phyloP scores from a whole-genome alignment of 1,284 basidiomycete genomes.

The Xerocomus amazonicus region DNA sequence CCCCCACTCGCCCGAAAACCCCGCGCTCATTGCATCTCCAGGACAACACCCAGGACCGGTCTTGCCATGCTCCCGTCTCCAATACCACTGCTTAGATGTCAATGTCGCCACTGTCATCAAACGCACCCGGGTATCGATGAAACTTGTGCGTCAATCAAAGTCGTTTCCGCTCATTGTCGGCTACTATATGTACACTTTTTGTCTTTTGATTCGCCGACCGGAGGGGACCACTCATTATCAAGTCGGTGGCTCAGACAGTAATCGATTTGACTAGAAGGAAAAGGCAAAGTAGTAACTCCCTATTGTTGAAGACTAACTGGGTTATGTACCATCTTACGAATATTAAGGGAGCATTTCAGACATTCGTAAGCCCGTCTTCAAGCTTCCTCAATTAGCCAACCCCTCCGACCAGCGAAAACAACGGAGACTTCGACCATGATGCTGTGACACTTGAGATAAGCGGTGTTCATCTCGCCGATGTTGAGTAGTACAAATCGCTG shows the following conservation, averaged over 20 bases:
- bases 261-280: not conserved
- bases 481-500: too few species aligned
- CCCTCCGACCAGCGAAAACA: conserved; percentile 22
- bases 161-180: too few species aligned
- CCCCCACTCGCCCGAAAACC: not conserved
- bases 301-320: conserved; percentile 8
- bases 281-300: not conserved
- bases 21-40: not conserved
- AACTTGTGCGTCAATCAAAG: not conserved
- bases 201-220: too few species aligned
- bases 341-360: conserved; percentile 4
- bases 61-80: not conserved
- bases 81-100: not conserved
- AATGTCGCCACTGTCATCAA: not conserved
- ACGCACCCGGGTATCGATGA: not conserved
- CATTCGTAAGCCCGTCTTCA: conserved; percentile 4
- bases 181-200: too few species aligned
- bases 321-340: conserved; percentile 1
- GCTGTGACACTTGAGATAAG: too few species aligned
- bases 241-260: not conserved
- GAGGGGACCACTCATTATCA: too few species aligned
- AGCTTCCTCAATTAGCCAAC: conserved; percentile 12
- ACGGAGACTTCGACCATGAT: conserved; percentile 9
- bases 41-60: not conserved
- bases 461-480: too few species aligned